Evolutionary conservation across 163 green algal genomes (phyloP).

Genomic region (Volvox carteri): DNA sequence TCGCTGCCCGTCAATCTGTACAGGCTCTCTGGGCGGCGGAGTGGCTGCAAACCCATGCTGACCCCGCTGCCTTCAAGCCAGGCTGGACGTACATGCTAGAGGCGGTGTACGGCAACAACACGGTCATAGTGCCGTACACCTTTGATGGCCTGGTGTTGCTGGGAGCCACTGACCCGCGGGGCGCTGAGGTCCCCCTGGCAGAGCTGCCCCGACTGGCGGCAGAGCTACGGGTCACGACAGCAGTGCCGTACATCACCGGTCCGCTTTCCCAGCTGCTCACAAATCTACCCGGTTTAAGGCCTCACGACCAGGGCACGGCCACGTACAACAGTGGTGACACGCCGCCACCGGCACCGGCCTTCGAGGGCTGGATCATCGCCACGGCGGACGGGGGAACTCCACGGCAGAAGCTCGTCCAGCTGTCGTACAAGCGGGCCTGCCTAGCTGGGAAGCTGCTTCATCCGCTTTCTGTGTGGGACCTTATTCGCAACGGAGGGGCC

Average conservation of each 20-base stretch:
- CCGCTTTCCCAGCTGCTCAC: neutral
- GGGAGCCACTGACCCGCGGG: slow-evolving; percentile 27
- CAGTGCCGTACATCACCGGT: slow-evolving; percentile 37
- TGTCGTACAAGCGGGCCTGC: neutral
- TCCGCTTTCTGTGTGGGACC: slow-evolving; percentile 57
- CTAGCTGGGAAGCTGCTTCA: slow-evolving; percentile 37
- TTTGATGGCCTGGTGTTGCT: slow-evolving; percentile 64
- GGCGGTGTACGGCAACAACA: slow-evolving; percentile 56
- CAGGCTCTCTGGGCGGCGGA: slow-evolving; percentile 53
- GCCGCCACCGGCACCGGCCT: slow-evolving; percentile 2
- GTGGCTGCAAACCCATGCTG: slow-evolving; percentile 47
- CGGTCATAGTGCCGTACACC: slow-evolving; percentile 49
- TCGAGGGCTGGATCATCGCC: slow-evolving; percentile 57
- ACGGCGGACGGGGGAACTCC: neutral
- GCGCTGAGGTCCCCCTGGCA: slow-evolving; percentile 10
- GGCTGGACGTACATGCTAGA: slow-evolving; percentile 66
- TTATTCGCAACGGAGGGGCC: slow-evolving; percentile 2
- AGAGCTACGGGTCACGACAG: slow-evolving; percentile 42
- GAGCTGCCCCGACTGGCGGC: too few species aligned
- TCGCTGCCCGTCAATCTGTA: neutral
- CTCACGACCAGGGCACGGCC: neutral
- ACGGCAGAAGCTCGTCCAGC: slow-evolving; percentile 52
- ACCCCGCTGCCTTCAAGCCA: slow-evolving; percentile 24
- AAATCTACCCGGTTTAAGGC: neutral
- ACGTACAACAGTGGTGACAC: neutral